Base-by-base conservation (phyloP, 495 filamentous ascomycete species). In the Podospora tetraspora region DNA sequence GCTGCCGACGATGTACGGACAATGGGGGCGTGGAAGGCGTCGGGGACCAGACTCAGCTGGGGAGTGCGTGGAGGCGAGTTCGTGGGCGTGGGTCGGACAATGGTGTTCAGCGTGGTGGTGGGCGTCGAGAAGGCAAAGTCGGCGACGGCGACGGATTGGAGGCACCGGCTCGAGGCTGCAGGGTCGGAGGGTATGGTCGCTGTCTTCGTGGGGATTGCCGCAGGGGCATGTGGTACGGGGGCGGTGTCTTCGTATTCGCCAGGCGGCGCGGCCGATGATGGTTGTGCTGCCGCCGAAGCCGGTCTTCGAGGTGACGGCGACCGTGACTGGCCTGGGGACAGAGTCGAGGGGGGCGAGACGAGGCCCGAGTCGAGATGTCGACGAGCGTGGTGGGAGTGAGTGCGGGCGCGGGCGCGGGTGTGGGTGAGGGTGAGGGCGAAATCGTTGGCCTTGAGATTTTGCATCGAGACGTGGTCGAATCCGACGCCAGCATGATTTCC, bases 1-100 rank as follows among this genome's bases (percentile, higher is more conserved):
- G 82, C 80, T 32, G 76, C 79, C 66, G 88, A 89, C 32, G 86
- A 85, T 21, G 87, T 89, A 60, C 85, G 87, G 58, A 89, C 78
- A 70, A 88, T 82, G 29, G 86, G 82, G 32, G 84, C 76, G 67
- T 77, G 70, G 63, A 74, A 73, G 63, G 75, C 71, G 24, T 66
- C 74, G 25, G 77, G 58, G 27, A 75, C 37, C 66, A 68, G 13
- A 11, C 70, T 68, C 30, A 76, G 71, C 34, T 69, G 56, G 23
- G 74, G 77, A 5, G 72, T 69, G 32, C 70, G 69, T 23, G 67
- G 62, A 57, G 70, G 68, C 66, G 62, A 62, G 22, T 30, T 63
- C 59, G 59, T 62, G 21, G 66, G 74, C 27, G 68, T 70, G 37
- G 75, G 71, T 66, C 75, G 75, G 66, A 69, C 34, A 57, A 73